phyloP scores from a whole-genome alignment of 805 yeast species.

The Metschnikowia anglica region DNA sequence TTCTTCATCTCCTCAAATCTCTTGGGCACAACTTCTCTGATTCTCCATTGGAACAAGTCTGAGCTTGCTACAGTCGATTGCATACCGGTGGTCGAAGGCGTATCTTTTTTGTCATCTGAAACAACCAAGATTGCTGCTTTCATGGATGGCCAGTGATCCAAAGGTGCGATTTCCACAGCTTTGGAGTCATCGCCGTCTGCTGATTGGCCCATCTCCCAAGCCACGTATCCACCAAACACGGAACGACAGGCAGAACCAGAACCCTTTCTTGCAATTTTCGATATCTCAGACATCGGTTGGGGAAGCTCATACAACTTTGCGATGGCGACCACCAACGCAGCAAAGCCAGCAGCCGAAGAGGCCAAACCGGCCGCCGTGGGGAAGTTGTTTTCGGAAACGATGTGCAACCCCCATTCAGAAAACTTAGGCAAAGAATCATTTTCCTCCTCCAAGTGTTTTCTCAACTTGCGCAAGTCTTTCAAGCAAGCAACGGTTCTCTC shows the following conservation, averaged over 20 bases:
- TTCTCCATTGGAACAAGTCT: slow-evolving; percentile 77
- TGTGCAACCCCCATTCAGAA: slow-evolving; percentile 64
- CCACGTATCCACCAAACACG: slow-evolving; percentile 94
- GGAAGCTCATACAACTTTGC: slow-evolving; percentile 83
- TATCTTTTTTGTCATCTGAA: slow-evolving; percentile 90
- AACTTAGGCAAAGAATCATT: slow-evolving; percentile 59
- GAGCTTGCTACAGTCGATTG: slow-evolving; percentile 91
- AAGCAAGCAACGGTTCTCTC: slow-evolving; percentile 72
- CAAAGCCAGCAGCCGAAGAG: slow-evolving; percentile 97
- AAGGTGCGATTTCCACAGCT: slow-evolving; percentile 89
- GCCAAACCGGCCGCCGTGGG: slow-evolving; percentile 99
- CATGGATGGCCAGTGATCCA: slow-evolving; percentile 85
- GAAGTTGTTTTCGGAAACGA: slow-evolving; percentile 92
- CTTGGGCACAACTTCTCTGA: slow-evolving; percentile 78
- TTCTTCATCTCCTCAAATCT: slow-evolving; percentile 81
- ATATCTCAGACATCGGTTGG: slow-evolving; percentile 78
- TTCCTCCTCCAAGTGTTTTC: slow-evolving; percentile 58
- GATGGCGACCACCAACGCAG: slow-evolving; percentile 89
- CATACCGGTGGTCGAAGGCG: slow-evolving; percentile 95
- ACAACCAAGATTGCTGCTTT: slow-evolving; percentile 91
- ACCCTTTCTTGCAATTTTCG: slow-evolving; percentile 95
- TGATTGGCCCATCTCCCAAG: slow-evolving; percentile 93
- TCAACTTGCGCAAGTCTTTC: slow-evolving; percentile 65
- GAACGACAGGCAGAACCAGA: slow-evolving; percentile 99
- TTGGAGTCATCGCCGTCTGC: slow-evolving; percentile 86